A percentile compares a stretch with the other conserved stretches of the same genome.
phyloP scores from a whole-genome alignment of 129 eudicot species.

The Lactuca saligna region DNA sequence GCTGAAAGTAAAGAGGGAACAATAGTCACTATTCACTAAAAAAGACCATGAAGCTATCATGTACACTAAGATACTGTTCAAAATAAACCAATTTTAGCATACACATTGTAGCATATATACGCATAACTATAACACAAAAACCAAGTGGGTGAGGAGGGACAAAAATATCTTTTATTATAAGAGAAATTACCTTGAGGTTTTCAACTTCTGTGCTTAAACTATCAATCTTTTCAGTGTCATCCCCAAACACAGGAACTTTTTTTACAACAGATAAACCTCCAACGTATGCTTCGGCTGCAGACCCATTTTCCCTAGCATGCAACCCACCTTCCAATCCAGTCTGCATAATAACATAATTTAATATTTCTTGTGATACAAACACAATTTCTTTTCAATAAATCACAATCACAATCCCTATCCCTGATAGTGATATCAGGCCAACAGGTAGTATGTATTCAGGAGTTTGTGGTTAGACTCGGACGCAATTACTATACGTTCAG shows the following conservation, averaged over 20 bases:
- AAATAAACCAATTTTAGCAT: conserved; percentile 5
- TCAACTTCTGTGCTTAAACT: conserved; percentile 24
- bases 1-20: too few relatives aligned
- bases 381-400: too few relatives aligned
- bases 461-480: conserved; percentile 9
- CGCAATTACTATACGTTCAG: conserved; percentile 11
- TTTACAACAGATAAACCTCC: conserved; percentile 49
- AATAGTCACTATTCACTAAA: too few relatives aligned
- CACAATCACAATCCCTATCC: conserved; percentile 20
- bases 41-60: conserved; percentile 7
- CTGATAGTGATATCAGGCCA: conserved; percentile 9
- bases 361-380: conserved; percentile 12
- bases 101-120: conserved; percentile 2
- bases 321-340: conserved; percentile 67
- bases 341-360: conserved; percentile 40
- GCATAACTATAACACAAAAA: conserved; percentile 2
- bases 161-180: neutral
- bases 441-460: conserved; percentile 11
- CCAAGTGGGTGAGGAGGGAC: neutral
- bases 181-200: conserved; percentile 31
- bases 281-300: conserved; percentile 61
- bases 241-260: neutral
- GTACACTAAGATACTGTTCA: neutral
- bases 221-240: conserved; percentile 28
- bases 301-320: conserved; percentile 58